These are phyloP conservation scores for Daldinia bambusicola DNA, from an alignment of 495 filamentous ascomycete genomes.

Conservation along the genomic window DNA sequence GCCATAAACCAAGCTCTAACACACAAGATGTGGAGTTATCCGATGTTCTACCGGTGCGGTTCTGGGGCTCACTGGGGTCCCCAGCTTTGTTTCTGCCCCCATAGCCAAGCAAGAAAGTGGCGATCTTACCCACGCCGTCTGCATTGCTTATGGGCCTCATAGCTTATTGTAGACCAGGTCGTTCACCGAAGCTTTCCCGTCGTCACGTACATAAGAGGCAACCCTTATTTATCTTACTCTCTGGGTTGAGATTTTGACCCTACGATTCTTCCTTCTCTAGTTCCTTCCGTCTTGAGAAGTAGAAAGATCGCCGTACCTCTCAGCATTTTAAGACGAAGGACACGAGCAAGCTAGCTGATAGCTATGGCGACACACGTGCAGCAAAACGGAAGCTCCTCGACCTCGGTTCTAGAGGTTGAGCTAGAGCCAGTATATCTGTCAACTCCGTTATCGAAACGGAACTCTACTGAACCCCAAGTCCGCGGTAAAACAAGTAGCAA, in stretches of 20 bases:
- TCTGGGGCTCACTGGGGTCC: constrained; percentile 1
- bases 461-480: background rate
- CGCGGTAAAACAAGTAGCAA: constrained; percentile 14
- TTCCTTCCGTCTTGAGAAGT: background rate
- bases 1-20: background rate
- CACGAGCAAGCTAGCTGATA: background rate
- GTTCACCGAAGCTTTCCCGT: constrained; percentile 11
- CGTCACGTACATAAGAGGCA: constrained; percentile 4
- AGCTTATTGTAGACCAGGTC: constrained; percentile 1
- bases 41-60: constrained; percentile 40
- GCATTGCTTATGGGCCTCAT: background rate
- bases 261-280: background rate
- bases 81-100: constrained; percentile 19
- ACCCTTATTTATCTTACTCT: background rate
- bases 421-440: constrained; percentile 36
- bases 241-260: too few relatives aligned
- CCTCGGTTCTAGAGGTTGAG: constrained; percentile 46
- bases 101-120: constrained; percentile 7
- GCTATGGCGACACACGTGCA: constrained; percentile 34
- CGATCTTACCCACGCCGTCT: background rate
- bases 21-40: constrained; percentile 5
- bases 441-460: constrained; percentile 22
- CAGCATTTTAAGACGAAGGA: background rate
- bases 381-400: constrained; percentile 39
- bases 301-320: background rate